Percentiles rank a stretch among this genome's conserved stretches.
Conservation (phyloP, 352 stramenopile species). For the Pythium plurisporium region DNA sequence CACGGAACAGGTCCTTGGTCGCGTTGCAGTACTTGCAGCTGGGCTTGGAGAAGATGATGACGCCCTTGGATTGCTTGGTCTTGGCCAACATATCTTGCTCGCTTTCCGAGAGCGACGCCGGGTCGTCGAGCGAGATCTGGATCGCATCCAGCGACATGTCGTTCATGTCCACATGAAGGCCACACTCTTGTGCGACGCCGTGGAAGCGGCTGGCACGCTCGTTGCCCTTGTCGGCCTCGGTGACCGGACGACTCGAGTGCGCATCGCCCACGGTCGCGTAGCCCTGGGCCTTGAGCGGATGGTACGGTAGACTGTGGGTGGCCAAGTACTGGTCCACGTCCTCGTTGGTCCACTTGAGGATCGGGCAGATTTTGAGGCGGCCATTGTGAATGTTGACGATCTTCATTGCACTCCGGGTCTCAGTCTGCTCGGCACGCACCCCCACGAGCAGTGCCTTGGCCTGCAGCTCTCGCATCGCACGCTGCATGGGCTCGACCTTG, state of each 20-base stretch:
- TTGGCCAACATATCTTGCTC: constrained; percentile 43
- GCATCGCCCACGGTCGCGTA: constrained; percentile 82
- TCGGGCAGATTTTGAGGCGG: constrained; percentile 83
- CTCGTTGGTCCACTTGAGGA: constrained; percentile 73
- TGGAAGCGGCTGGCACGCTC: constrained; percentile 78
- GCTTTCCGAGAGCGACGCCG: constrained; percentile 37
- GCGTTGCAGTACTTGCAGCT: constrained; percentile 73
- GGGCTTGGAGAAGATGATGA: constrained; percentile 70
- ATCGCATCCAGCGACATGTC: constrained; percentile 51
- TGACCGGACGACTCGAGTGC: constrained; percentile 81
- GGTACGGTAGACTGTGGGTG: constrained; percentile 59
- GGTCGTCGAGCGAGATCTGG: constrained; percentile 37
- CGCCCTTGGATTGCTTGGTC: constrained; percentile 40
- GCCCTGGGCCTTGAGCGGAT: constrained; percentile 78
- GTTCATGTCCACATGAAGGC: constrained; percentile 74
- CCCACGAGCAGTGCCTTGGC: constrained; percentile 67
- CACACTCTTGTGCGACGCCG: constrained; percentile 77
- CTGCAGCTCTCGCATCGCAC: constrained; percentile 53
- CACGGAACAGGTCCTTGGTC: constrained; percentile 52
- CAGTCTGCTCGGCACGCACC: constrained; percentile 75
- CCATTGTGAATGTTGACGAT: constrained; percentile 78
- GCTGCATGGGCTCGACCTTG: constrained; percentile 87
- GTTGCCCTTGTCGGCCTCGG: constrained; percentile 52
- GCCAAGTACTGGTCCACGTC: constrained; percentile 78
- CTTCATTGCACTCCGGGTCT: constrained; percentile 62